Percentiles rank a stretch among this genome's conserved stretches.
Conservation (phyloP, 2,329 filamentous ascomycete species). For the Trichoderma sp. region DNA sequence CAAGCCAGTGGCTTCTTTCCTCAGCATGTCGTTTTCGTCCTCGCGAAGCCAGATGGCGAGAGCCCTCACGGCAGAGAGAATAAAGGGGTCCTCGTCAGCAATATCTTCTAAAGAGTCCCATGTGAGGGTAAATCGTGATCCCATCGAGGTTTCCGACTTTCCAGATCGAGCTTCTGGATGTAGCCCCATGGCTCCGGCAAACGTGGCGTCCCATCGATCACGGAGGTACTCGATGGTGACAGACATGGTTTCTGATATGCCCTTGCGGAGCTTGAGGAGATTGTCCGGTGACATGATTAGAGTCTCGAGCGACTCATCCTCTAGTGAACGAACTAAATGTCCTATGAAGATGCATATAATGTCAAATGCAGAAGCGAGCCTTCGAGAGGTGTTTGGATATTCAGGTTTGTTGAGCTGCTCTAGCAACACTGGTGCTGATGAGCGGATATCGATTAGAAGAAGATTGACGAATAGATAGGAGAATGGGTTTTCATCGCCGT, state of each 20-base stretch:
- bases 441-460: constrained; percentile 64
- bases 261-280: constrained; percentile 59
- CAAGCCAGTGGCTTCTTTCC: constrained; percentile 56
- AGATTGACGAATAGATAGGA: constrained; percentile 63
- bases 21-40: constrained; percentile 60
- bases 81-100: constrained; percentile 54
- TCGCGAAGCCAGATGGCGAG: constrained; percentile 67
- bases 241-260: constrained; percentile 62
- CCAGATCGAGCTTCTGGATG: constrained; percentile 54
- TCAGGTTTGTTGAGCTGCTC: constrained; percentile 54
- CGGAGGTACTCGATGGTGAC: constrained; percentile 63
- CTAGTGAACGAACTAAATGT: constrained; percentile 53
- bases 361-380: constrained; percentile 61
- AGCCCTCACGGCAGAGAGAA: constrained; percentile 56
- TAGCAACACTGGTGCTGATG: constrained; percentile 60
- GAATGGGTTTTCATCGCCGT: constrained; percentile 49
- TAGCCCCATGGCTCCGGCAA: constrained; percentile 60
- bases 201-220: constrained; percentile 66
- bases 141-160: constrained; percentile 44
- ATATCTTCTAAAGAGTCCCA: constrained; percentile 57
- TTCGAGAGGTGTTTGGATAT: constrained; percentile 51
- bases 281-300: constrained; percentile 55
- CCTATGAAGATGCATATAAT: constrained; percentile 60
- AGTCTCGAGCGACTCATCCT: constrained; percentile 43
- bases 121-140: constrained; percentile 48